phyloP scores from a whole-genome alignment of 768 basidiomycete species.

The Exidia glandulosa region DNA sequence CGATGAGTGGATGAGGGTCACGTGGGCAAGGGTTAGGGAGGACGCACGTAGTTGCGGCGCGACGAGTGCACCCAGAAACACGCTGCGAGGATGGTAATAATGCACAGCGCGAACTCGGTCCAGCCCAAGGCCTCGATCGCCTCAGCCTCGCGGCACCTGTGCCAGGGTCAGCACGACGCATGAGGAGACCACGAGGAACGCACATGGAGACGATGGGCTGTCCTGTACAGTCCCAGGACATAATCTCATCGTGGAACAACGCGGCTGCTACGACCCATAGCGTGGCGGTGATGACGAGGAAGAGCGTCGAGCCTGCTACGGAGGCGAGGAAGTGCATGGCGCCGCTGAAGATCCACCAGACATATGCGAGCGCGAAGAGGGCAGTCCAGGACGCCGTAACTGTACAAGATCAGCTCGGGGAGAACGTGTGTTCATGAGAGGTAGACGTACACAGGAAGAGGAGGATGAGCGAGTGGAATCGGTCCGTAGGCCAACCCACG shows the following conservation, averaged over 20 bases:
- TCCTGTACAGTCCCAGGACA: constrained; percentile 47
- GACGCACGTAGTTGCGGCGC: neutral
- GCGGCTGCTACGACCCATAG: constrained; percentile 66
- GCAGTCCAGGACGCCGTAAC: constrained; percentile 70
- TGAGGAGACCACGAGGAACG: constrained; percentile 22
- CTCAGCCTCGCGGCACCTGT: constrained; percentile 58
- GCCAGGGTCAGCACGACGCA: no score
- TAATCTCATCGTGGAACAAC: constrained; percentile 52
- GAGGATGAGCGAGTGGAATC: constrained; percentile 38
- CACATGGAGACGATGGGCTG: constrained; percentile 33
- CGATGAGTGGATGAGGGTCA: no score
- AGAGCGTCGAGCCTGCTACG: constrained; percentile 65
- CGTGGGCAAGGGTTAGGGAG: no score
- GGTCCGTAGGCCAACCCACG: constrained; percentile 38
- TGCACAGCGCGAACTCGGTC: constrained; percentile 59
- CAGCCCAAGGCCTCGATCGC: constrained; percentile 68
- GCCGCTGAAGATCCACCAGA: constrained; percentile 60
- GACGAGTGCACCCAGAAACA: constrained; percentile 33
- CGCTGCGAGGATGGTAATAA: constrained; percentile 43
- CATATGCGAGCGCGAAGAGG: constrained; percentile 55
- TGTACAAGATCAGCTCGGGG: constrained; percentile 43
- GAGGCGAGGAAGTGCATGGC: constrained; percentile 60
- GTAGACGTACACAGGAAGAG: constrained; percentile 34
- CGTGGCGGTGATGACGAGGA: constrained; percentile 52
- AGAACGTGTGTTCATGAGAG: neutral